Evolutionary conservation across 208 protist species (phyloP), one percentile per base, ranked within the genome.

Genomic region (Balamuthia mandrillaris): DNA sequence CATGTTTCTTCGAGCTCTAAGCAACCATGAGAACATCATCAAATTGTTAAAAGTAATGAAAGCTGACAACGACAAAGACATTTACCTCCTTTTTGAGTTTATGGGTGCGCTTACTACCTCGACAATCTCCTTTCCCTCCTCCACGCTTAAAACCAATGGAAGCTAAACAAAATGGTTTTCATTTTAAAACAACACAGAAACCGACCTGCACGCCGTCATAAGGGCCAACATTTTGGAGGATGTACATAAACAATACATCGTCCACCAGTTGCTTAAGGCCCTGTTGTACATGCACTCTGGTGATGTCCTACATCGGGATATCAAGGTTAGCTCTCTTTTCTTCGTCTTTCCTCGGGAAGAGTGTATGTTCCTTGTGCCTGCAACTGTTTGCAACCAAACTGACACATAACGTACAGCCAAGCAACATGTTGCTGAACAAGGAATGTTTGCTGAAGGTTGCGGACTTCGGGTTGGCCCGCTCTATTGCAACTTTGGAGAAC

Each of bases 41-140:
- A 95, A 96, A 75, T 89, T 99, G 31, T 90, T 97, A 39, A 96
- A 98, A 79, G 97, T 99, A 0, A 92, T 98, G 58, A 98, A 98
- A 70, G 96, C 96, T 31, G 93, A 97, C 66, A 98, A 98, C 86
- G 96, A 98, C 81, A 93, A 95, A 37, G 97, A 99, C 87, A 98
- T 99, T 78, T 99, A 99, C 87, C 90, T 99, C 14, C 95, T 98
- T 7, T 99, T 99, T 82, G 97, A 99, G 91, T 98, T 97, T 91
- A 98, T 99, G 96, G 96, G 88, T 91, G 84, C 6, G 4, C 4
- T 58, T n/a, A 18, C 4, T n/a, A n/a, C n/a, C n/a, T n/a, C n/a
- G n/a, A n/a, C n/a, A n/a, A 29, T 56, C 5, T 52, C 42, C 42
- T 37, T 33, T 42, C 27, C 44, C 31, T 10, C 65, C 6, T 35